Conservation (phyloP, 257 asterid species). For the Solanum sparsipilum region DNA sequence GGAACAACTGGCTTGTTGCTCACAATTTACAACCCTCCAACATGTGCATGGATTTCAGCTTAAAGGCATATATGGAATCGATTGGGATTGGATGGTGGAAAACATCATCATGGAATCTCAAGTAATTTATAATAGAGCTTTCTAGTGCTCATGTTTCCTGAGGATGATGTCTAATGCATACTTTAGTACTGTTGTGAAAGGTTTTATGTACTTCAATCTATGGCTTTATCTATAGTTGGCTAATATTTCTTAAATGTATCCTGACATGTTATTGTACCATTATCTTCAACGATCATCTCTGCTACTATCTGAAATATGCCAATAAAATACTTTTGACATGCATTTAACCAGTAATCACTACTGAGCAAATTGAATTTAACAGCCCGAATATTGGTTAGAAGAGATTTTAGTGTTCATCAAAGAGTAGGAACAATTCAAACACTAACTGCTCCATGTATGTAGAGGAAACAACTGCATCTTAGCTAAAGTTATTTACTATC, state of each 20-base stretch:
- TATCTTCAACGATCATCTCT: background rate
- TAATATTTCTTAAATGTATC: background rate
- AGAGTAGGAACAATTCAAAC: background rate
- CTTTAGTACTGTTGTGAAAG: background rate
- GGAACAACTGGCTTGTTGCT: background rate
- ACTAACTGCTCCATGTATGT: background rate
- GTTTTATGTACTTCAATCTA: background rate
- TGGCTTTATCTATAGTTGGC: background rate
- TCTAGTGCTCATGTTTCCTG: background rate
- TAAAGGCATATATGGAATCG: background rate
- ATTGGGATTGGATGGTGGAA: background rate
- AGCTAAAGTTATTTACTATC: background rate
- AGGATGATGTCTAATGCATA: background rate
- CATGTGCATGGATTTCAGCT: background rate
- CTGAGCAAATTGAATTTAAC: background rate
- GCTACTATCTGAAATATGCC: background rate
- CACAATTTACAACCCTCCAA: background rate
- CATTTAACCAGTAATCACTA: background rate
- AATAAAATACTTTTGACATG: background rate
- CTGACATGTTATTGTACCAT: background rate
- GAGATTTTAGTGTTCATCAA: background rate
- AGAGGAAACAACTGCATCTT: background rate
- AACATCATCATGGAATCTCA: background rate
- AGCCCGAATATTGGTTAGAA: background rate
- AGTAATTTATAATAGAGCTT: background rate